Base-by-base conservation (phyloP, 192 early-diverging fungal species). In the Dissophora ornata region DNA sequence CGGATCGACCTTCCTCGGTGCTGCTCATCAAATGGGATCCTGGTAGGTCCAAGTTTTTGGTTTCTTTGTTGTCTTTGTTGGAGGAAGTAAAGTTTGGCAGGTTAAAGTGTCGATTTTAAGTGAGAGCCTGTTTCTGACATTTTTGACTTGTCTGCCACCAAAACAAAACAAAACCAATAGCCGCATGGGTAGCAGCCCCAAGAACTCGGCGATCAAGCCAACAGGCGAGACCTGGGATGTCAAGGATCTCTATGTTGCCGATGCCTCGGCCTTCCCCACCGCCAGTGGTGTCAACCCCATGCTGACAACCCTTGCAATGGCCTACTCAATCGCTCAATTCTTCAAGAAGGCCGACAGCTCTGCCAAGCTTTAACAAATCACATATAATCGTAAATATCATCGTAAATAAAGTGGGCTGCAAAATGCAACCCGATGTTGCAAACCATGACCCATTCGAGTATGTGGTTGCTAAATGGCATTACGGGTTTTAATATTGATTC, bases 161-260 rank as follows among this genome's bases (percentile, higher is more conserved):
- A n/a, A n/a, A n/a, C n/a, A n/a, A n/a, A n/a, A n/a, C n/a, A n/a
- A n/a, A n/a, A n/a, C n/a, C 36, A 33, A 57, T 81, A 82, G 87
- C 66, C 83, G 92, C 8, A 91, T 94, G 90, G 88, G 85, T 22
- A 69, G 71, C 16, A 79, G 79, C 30, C 81, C 89, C n/a, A 53
- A 58, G 30, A 57, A 61, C 1, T 88, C 88, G 8, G 93, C 71
- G 30, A 82, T 90, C 18, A 85, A 92, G 40, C 90, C 91, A 2
- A 80, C 81, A 0, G 93, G 93, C 13, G 84, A 91, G 62, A 85
- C 87, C 2, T 94, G 89, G 89, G 93, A 92, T 54, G 79, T 90
- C 51, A 82, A 90, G 67, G 81, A 85, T 30, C 81, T 93, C 28
- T 94, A 88, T 69, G 89, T 94, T 1, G 86, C 87, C 15, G 91